phyloP scores from a whole-genome alignment of 73 alveolate genomes.

The Paramecium biaurelia region DNA sequence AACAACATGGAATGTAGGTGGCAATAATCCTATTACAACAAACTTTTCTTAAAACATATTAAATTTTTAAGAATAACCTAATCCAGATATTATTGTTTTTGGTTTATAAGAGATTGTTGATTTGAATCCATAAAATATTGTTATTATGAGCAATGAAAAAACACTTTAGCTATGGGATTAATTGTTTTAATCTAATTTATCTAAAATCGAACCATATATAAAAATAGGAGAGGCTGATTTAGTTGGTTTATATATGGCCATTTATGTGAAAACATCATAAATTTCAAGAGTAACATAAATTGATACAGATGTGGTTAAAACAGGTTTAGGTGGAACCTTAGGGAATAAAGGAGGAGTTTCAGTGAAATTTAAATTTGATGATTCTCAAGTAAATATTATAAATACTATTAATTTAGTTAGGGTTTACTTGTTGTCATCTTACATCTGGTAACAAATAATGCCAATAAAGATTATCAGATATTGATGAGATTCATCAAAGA shows the following conservation, averaged over 20 bases:
- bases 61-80: slow-evolving; percentile 68
- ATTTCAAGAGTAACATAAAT: slow-evolving; percentile 60
- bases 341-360: slow-evolving; percentile 96
- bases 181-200: slow-evolving; percentile 61
- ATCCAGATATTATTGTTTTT: slow-evolving; percentile 67
- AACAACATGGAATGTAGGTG: slow-evolving; percentile 84
- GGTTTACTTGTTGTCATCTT: slow-evolving; percentile 75
- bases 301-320: slow-evolving; percentile 77
- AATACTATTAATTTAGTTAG: slow-evolving; percentile 68
- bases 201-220: slow-evolving; percentile 72
- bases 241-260: slow-evolving; percentile 76
- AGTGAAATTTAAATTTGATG: slow-evolving; percentile 78
- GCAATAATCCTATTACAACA: slow-evolving; percentile 68
- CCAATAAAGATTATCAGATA: slow-evolving; percentile 78
- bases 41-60: slow-evolving; percentile 72
- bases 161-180: slow-evolving; percentile 61
- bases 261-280: slow-evolving; percentile 67
- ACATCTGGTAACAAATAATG: slow-evolving; percentile 83
- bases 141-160: slow-evolving; percentile 71
- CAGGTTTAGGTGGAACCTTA: slow-evolving; percentile 92
- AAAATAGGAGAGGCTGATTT: slow-evolving; percentile 69
- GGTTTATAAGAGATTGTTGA: slow-evolving; percentile 79
- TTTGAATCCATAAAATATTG: slow-evolving; percentile 73
- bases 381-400: slow-evolving; percentile 62
- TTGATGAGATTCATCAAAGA: slow-evolving; percentile 81